Percentiles rank a stretch among this genome's conserved stretches.
These are phyloP conservation scores for Backusella macrospora DNA, from an alignment of 192 early-diverging fungal genomes.

Conservation along the genomic window DNA sequence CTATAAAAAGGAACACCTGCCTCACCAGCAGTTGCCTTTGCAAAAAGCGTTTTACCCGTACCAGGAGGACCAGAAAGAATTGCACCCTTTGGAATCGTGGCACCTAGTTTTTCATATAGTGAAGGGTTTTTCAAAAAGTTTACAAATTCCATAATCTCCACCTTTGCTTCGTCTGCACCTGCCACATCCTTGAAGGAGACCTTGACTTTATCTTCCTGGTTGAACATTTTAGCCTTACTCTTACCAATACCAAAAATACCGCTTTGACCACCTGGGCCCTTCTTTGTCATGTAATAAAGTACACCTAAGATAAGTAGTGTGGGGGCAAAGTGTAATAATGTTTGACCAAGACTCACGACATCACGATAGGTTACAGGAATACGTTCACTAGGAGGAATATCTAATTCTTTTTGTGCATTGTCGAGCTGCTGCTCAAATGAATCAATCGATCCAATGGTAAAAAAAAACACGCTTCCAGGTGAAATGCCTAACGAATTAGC, in stretches of 20 bases:
- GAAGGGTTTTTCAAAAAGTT: constrained; percentile 97
- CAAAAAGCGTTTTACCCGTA: constrained; percentile 96
- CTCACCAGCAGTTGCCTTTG: constrained; percentile 99
- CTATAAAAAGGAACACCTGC: constrained; percentile 96
- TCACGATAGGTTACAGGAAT: constrained; percentile 92
- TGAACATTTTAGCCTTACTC: constrained; percentile 93
- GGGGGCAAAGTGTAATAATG: constrained; percentile 89
- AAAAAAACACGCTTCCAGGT: constrained; percentile 54
- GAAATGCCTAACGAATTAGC: constrained; percentile 35
- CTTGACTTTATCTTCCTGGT: constrained; percentile 93
- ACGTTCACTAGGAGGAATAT: constrained; percentile 84
- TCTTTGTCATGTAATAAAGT: constrained; percentile 82
- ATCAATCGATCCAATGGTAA: constrained; percentile 95
- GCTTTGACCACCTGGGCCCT: constrained; percentile 55
- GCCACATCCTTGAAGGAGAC: constrained; percentile 99
- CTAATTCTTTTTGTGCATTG: constrained; percentile 88
- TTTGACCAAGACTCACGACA: constrained; percentile 70
- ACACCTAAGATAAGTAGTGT: constrained; percentile 89
- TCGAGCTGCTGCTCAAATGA: constrained; percentile 90
- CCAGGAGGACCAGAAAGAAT: constrained; percentile 92
- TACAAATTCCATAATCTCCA: constrained; percentile 99
- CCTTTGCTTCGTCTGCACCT: constrained; percentile 98
- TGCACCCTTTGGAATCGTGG: constrained; percentile 98
- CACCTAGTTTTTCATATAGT: constrained; percentile 89
- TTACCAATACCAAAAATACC: constrained; percentile 97